Evolutionary conservation across 2,329 filamentous ascomycete genomes (phyloP).

Genomic region (Claviceps spartinae): DNA sequence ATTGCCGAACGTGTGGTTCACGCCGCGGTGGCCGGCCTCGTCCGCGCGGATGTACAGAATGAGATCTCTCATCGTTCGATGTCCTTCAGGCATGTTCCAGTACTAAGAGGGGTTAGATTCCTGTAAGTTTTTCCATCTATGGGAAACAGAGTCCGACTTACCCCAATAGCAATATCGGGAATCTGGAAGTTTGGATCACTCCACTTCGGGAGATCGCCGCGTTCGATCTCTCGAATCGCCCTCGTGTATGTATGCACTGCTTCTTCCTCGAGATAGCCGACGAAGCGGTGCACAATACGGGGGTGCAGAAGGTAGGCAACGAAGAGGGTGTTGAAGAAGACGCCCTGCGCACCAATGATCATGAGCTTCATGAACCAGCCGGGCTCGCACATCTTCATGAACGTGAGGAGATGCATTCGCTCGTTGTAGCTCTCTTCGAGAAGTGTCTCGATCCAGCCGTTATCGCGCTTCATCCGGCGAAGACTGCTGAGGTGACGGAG

Average conservation of each 20-base stretch:
- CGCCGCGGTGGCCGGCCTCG: conserved; percentile 80
- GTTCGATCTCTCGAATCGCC: conserved; percentile 74
- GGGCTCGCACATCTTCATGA: conserved; percentile 68
- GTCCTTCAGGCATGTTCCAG: conserved; percentile 83
- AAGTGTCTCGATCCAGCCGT: conserved; percentile 91
- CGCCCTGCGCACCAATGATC: conserved; percentile 83
- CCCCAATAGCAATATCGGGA: conserved; percentile 71
- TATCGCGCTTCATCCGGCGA: conserved; percentile 76
- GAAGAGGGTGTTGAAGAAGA: conserved; percentile 95
- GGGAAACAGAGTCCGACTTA: conserved; percentile 9
- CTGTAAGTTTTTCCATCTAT: not conserved
- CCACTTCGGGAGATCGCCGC: conserved; percentile 75
- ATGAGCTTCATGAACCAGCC: conserved; percentile 84
- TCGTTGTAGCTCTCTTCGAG: conserved; percentile 88
- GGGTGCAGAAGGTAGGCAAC: conserved; percentile 76
- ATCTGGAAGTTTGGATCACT: conserved; percentile 53
- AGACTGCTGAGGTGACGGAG: conserved; percentile 76
- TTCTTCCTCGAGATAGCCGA: conserved; percentile 94
- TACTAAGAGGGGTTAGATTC: conserved; percentile 36
- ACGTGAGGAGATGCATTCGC: conserved; percentile 83
- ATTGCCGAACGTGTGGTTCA: conserved; percentile 91
- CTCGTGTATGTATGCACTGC: conserved; percentile 91
- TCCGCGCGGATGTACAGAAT: conserved; percentile 82
- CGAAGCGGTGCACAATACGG: conserved; percentile 82
- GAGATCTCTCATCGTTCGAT: conserved; percentile 72